Evolutionary conservation across 2,329 filamentous ascomycete species (phyloP).

Genomic region (Metarhizium guizhouense): DNA sequence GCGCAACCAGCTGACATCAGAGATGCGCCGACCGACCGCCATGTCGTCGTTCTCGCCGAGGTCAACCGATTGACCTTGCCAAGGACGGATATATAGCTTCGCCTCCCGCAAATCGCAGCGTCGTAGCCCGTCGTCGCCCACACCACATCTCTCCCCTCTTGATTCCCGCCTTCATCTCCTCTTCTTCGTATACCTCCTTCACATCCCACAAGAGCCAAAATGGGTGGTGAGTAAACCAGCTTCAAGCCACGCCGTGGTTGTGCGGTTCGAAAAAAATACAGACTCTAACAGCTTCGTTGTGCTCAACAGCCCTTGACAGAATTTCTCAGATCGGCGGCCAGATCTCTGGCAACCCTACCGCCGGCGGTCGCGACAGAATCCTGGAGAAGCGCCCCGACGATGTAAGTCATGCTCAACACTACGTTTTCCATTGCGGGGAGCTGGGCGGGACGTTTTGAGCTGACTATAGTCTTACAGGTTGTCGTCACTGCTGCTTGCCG

Average conservation of each 20-base stretch:
- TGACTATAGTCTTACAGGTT: constrained; percentile 41
- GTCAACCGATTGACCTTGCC: background rate
- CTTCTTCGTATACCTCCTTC: background rate
- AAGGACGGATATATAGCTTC: constrained; percentile 1
- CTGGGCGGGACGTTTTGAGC: background rate
- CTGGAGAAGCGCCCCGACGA: constrained; percentile 60
- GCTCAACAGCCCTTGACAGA: constrained; percentile 43
- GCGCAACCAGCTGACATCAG: constrained; percentile 4
- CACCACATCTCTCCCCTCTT: background rate
- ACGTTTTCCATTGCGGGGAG: background rate
- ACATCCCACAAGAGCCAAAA: constrained; percentile 14
- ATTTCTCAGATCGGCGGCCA: constrained; percentile 54
- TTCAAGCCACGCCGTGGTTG: background rate
- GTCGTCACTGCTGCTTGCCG: constrained; percentile 90
- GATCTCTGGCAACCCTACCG: constrained; percentile 50
- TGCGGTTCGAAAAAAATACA: background rate
- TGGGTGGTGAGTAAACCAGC: constrained; percentile 25
- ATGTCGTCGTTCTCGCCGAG: constrained; percentile 3
- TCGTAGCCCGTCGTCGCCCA: background rate
- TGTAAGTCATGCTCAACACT: constrained; percentile 30
- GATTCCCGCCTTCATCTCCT: background rate
- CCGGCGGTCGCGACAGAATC: constrained; percentile 44
- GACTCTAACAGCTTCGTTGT: background rate
- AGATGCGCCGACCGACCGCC: background rate
- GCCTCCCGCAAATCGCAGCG: constrained; percentile 3